phyloP scores from a whole-genome alignment of 768 basidiomycete genomes.

The Kwoniella heveanensis region DNA sequence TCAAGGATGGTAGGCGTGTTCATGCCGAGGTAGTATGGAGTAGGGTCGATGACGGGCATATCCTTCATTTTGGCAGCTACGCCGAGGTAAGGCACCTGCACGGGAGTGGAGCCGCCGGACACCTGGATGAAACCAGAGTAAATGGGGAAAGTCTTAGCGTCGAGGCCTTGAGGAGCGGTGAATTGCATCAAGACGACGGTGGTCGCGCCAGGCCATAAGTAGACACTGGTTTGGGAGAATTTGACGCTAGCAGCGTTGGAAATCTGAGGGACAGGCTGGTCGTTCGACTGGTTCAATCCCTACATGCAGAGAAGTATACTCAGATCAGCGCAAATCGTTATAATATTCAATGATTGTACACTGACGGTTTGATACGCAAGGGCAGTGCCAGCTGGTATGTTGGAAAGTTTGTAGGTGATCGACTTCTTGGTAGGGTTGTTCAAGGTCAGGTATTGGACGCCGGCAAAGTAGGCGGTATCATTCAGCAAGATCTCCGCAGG shows the following conservation, averaged over 20 bases:
- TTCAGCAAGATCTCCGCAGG: slow-evolving; percentile 67
- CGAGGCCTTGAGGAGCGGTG: slow-evolving; percentile 59
- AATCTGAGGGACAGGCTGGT: slow-evolving; percentile 61
- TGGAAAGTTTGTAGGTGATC: slow-evolving; percentile 48
- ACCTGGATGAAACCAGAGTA: slow-evolving; percentile 65
- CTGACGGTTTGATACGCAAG: slow-evolving; percentile 37
- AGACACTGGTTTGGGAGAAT: slow-evolving; percentile 60
- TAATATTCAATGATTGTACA: slow-evolving; percentile 11
- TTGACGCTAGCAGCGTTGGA: slow-evolving; percentile 59
- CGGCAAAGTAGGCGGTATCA: slow-evolving; percentile 65
- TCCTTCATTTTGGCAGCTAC: slow-evolving; percentile 52
- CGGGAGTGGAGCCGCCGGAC: slow-evolving; percentile 25
- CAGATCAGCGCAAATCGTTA: slow-evolving; percentile 11
- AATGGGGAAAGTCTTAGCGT: slow-evolving; percentile 61
- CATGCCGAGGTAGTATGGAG: slow-evolving; percentile 38
- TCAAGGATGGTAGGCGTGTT: slow-evolving; percentile 41
- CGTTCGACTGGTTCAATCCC: slow-evolving; percentile 35
- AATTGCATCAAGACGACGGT: slow-evolving; percentile 59
- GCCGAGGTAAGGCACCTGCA: slow-evolving; percentile 53
- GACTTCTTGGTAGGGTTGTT: slow-evolving; percentile 61
- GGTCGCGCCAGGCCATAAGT: slow-evolving; percentile 54
- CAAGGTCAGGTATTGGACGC: slow-evolving; percentile 54
- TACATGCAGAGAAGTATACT: neutral
- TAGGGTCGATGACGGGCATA: slow-evolving; percentile 51
- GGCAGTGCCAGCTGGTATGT: slow-evolving; percentile 52